Percentiles rank a stretch among this genome's conserved stretches.
Evolutionary conservation across 176 grass and related monocot species (phyloP).

Genomic region (Eleusine indica): DNA sequence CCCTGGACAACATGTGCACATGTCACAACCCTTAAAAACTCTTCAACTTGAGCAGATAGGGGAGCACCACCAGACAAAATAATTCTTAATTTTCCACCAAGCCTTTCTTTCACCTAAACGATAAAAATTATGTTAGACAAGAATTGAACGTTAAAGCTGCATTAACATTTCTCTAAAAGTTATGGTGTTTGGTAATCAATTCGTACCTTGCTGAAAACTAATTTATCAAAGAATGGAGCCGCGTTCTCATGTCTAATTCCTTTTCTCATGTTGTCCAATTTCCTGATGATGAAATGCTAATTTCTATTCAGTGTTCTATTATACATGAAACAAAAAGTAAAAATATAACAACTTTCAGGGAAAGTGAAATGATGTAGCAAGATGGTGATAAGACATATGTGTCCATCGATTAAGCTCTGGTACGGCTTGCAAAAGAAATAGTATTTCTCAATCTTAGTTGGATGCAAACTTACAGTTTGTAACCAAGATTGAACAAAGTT

Average conservation of each 20-base stretch:
- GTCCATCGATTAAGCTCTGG: background rate
- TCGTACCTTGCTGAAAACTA: conserved; percentile 91
- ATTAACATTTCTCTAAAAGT: conserved; percentile 11
- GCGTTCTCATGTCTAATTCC: conserved; percentile 84
- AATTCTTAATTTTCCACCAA: conserved; percentile 79
- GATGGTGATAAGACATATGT: conserved; percentile 30
- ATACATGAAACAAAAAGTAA: conserved; percentile 16
- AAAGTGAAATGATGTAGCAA: conserved; percentile 30
- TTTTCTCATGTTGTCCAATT: conserved; percentile 68
- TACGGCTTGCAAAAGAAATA: background rate
- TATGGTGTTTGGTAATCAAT: background rate
- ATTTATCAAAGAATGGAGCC: conserved; percentile 79
- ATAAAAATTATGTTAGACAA: conserved; percentile 40
- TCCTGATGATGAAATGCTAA: conserved; percentile 58
- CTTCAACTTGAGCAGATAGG: conserved; percentile 72
- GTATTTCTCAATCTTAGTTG: background rate
- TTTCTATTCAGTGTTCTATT: conserved; percentile 31
- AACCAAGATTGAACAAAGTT: conserved; percentile 81
- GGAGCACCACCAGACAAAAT: conserved; percentile 89
- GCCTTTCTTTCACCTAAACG: conserved; percentile 81
- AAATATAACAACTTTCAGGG: background rate
- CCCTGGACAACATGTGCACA: conserved; percentile 90
- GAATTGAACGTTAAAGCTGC: background rate
- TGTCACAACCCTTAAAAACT: conserved; percentile 89
- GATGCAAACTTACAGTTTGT: conserved; percentile 66